Percentiles rank a stretch among this genome's conserved stretches.
Conservation (phyloP, 2,329 filamentous ascomycete species). For the Aspergillus sclerotialis region DNA sequence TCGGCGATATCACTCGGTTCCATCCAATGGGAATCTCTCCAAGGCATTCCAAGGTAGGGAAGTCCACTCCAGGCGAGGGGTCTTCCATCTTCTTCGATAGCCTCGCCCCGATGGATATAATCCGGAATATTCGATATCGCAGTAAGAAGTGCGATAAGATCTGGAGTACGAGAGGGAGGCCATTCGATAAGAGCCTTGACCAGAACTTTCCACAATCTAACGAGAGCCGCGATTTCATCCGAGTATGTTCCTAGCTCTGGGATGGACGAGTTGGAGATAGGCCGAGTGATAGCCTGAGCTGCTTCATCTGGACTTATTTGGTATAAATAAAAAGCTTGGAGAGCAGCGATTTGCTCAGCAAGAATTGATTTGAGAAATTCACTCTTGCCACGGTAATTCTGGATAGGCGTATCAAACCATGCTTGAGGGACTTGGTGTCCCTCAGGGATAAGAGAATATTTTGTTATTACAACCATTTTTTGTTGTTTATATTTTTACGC, state of each 20-base stretch:
- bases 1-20: neutral
- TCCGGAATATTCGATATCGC: neutral
- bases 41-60: neutral
- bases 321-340: neutral
- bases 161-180: neutral
- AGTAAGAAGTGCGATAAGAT: neutral
- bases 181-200: constrained; percentile 1
- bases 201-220: neutral
- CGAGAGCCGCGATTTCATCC: neutral
- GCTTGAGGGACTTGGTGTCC: no score
- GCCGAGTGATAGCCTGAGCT: neutral
- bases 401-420: no score
- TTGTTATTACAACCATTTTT: no score
- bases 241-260: neutral
- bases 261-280: neutral
- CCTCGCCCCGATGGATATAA: neutral
- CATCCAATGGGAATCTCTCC: neutral
- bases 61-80: neutral
- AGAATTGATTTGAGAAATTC: neutral
- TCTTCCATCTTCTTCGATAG: neutral
- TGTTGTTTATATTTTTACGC: no score
- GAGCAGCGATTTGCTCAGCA: neutral
- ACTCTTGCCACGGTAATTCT: constrained; percentile 1
- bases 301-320: neutral
- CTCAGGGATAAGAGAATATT: no score